Conservation (phyloP, 805 yeast species). For the Lipomyces sp. region DNA sequence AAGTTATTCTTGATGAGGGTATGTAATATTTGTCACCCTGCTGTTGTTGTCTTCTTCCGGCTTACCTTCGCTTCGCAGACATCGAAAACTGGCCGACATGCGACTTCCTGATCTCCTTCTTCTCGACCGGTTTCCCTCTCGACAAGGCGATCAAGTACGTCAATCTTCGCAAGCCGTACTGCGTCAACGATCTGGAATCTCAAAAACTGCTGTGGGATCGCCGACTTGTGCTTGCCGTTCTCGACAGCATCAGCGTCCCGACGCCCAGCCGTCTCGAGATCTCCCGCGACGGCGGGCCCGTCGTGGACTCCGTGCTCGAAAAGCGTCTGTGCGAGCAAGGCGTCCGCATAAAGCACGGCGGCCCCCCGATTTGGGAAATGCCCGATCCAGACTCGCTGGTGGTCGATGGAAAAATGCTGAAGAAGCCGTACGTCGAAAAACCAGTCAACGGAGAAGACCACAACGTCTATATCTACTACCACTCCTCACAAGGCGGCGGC, state of each 20-base stretch:
- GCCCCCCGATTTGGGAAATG: constrained; percentile 70
- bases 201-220: constrained; percentile 98
- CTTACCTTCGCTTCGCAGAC: constrained; percentile 27
- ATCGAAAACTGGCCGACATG: constrained; percentile 99
- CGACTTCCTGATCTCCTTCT: constrained; percentile 88
- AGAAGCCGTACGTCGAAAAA: constrained; percentile 94
- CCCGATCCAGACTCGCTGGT: constrained; percentile 76
- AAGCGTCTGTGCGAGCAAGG: constrained; percentile 60
- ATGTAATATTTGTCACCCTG: not conserved
- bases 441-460: constrained; percentile 99
- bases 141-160: constrained; percentile 93
- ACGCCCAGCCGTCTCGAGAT: constrained; percentile 87
- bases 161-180: constrained; percentile 81
- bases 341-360: constrained; percentile 44
- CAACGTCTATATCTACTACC: constrained; percentile 89
- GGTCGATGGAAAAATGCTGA: constrained; percentile 62
- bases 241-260: constrained; percentile 80
- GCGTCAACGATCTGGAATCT: constrained; percentile 82
- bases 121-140: constrained; percentile 93
- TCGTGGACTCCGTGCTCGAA: constrained; percentile 64
- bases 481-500: constrained; percentile 90
- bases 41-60: not conserved
- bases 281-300: constrained; percentile 96
- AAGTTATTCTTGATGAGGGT: constrained; percentile 85
- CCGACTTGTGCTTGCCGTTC: constrained; percentile 72